Base-by-base conservation (phyloP, 805 yeast genomes). In the Maudiozyma bulderi region DNA sequence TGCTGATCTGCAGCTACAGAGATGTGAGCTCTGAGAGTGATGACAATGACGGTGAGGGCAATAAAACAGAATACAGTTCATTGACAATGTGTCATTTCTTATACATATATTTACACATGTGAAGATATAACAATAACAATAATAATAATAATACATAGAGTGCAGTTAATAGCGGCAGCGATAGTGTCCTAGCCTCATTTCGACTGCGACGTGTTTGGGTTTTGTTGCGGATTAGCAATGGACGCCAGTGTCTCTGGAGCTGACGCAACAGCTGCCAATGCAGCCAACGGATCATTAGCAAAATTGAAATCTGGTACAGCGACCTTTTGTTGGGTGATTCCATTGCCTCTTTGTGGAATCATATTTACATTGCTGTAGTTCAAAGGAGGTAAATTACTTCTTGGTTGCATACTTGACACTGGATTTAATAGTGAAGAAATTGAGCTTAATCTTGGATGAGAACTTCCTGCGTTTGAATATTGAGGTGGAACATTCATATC, bases 241-340 rank as follows among this genome's bases (percentile, higher is more conserved):
- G 57, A 49, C 6, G 55, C 51, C 40, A 60, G 50, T 13, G 57
- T 56, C 45, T 61, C 64, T 13, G 65, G 60, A 9, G 67, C 66
- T 3, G 71, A 67, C 8, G 71, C 71, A 8, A 67, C 60, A 1
- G 71, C 71, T 2, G 71, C 71, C 11, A 67, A 52, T 2, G 69
- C 70, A 32, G 69, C 69, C 40, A 67, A 46, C 6, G 71, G 71
- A 46, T 67, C 69, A 47, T 57, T 59, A 8, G 64, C 59, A 46
- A 65, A 65, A 45, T 62, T 62, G 47, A 54, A 47, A 20, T 42
- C 26, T 14, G 38, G 38, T 29, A 15, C 15, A 20, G 28, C 8
- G 13, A 43, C 8, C 8, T 37, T 13, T 3, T 14, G 28, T 30
- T 44, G 30, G 28, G 9, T 35, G 8, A 26, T 33, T 28, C 11